Evolutionary conservation across 2,329 filamentous ascomycete species (phyloP), one percentile per base, ranked within the genome.

Genomic region (Fusarium guadeloupense): DNA sequence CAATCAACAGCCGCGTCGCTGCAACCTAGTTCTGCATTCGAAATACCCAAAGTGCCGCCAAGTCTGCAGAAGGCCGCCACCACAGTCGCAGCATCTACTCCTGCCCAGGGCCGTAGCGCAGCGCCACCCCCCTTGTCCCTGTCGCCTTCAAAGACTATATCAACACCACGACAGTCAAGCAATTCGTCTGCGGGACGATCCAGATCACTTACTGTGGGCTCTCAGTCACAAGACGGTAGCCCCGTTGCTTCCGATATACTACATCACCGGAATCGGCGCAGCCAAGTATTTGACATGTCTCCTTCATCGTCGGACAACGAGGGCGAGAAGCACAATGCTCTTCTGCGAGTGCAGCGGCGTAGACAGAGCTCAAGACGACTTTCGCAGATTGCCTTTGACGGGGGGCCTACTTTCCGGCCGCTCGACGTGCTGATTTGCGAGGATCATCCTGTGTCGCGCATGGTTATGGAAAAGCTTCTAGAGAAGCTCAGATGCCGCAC

Each of bases 401-500:
- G 94, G 47, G 90, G 90, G 0, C 95, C 95, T 4, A 85, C 89
- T 30, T 99, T 97, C 77, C 86, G 95, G 25, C 93, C 95, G 3
- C 78, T 99, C 45, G 95, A 99, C 75, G 90, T 99, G 6, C 82
- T 99, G 45, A 96, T 99, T 45, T 98, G 95, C 73, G 95, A 99
- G 77, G 95, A 99, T 70, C 95, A 99, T 74, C 95, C 95, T 0
- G 94, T 99, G 5, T 97, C 95, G 6, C 87, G 94, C 19, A 88
- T 99, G 80, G 94, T 99, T n/a, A 98, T 99, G 94, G 95, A 99
- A 73, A 95, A 96, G 69, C 80, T 99, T 8, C 83, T 99, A 46
- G 95, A 99, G 75, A 99, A 98, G 77, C 81, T 98, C 30, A 90
- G 92, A 30, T 99, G 95, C 71, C 91, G 95, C 35, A 97, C 94